Base-by-base conservation (phyloP, 345 rosid genomes). In the Salix arbutifolia region DNA sequence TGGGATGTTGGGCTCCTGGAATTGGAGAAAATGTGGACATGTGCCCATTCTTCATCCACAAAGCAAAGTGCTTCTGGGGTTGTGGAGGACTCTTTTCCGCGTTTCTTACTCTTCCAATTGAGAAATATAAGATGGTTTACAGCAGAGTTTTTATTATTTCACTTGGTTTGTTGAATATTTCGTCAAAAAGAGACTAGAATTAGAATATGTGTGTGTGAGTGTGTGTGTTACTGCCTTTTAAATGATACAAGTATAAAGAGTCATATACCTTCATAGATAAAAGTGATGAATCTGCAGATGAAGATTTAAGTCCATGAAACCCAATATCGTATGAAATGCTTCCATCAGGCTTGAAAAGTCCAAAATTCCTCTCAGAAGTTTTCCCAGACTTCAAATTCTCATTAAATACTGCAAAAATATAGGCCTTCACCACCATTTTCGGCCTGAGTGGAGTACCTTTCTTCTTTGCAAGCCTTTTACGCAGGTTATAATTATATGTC, bases 391-490 rank as follows among this genome's bases (percentile, higher is more conserved):
- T 96, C 75, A 38, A 66, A 83, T 96, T 33, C 85, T 96, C 99
- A 46, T 96, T 96, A 79, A 96, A 96, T 40, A 91, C 44, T 0
- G 99, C 99, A 87, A 96, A 96, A 75, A 96, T 78, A 77, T 96
- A 96, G 31, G 89, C 98, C 88, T 89, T 96, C 38, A 96, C 78
- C n/a, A 83, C 81, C 9, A 6, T 81, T 79, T 91, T 90, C 1
- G 99, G 99, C 81, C 98, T 88, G 58, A 82, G 76, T 61, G 99
- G 99, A 48, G 99, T 96, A 68, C 99, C 98, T 81, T 96, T 96
- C 91, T 68, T 94, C 83, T 90, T 91, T 5, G 97, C 97, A 72
- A 96, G 97, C 83, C 98, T 87, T 81, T 96, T 96, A 68, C 97
- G 88, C 69, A 96, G 84, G 83, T 96, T 96, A 81, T 89, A 94